Evolutionary conservation across 164 flowering plant genomes (phyloP), one percentile per base, ranked within the genome.

Genomic region (Vitis vinifera): DNA sequence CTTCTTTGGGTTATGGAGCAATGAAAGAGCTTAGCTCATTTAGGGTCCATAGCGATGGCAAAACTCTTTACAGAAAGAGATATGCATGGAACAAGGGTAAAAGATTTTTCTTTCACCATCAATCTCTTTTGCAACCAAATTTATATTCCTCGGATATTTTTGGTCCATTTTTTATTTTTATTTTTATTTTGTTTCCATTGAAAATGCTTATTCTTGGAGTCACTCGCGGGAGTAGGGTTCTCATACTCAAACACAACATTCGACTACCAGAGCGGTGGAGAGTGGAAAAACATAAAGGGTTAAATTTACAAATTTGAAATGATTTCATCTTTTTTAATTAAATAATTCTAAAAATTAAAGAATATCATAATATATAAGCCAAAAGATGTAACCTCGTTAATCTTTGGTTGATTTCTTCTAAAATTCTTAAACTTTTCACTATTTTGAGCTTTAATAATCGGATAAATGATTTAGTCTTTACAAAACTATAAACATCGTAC

Each of bases 11-110:
- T 3, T 86, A 78, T 80, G 95, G 95, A 65, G 97, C 95, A 64
- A 86, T 87, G 91, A 56, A 75, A 70, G 95, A 90, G 67, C 78
- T 89, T 3, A 93, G 95, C 55, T 95, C 97, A 0, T 92, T 92
- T n/a, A 75, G 95, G 31, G 92, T 90, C 8, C 44, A 69, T 44
- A 90, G 91, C 31, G 88, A 90, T 62, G 95, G 91, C 37, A 83
- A 81, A 75, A 78, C 90, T 2, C 89, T 92, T 19, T 83, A 69
- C 75, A 62, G 57, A 13, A 90, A 92, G 16, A 67, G 51, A 59
- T 89, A 56, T 63, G 68, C 95, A 52, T 92, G 97, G 97, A 90
- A 92, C 59, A 72, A 78, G 37, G 93, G 94, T 90, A 48, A 4
- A 11, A 9, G 5, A 17, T 13, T 17, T 52, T n/a, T 65, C 44